These are phyloP conservation scores for Houttuynia cordata DNA, from an alignment of 164 flowering plant genomes.

Conservation along the genomic window DNA sequence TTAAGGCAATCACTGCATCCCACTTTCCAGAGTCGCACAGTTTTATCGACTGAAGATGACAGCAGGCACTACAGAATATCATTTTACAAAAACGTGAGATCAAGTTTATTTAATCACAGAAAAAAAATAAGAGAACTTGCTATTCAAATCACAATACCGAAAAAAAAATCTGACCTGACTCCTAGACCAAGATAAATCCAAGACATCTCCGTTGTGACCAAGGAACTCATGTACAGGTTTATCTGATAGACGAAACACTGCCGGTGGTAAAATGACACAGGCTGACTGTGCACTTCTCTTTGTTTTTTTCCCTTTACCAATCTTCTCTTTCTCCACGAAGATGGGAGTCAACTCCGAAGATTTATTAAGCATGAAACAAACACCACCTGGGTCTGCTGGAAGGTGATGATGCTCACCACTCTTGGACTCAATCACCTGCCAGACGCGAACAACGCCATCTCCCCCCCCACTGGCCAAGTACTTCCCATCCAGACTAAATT, in stretches of 20 bases:
- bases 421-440: slow-evolving; percentile 73
- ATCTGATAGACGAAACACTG: slow-evolving; percentile 63
- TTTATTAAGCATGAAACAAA: slow-evolving; percentile 56
- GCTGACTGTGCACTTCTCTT: slow-evolving; percentile 58
- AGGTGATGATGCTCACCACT: slow-evolving; percentile 43
- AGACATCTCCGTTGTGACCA: slow-evolving; percentile 69
- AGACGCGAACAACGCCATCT: slow-evolving; percentile 68
- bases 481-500: slow-evolving; percentile 84
- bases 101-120: neutral
- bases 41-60: slow-evolving; percentile 76
- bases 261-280: slow-evolving; percentile 72
- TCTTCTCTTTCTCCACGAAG: slow-evolving; percentile 40
- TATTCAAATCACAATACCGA: slow-evolving; percentile 10
- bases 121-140: neutral
- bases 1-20: slow-evolving; percentile 54
- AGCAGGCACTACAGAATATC: slow-evolving; percentile 51
- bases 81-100: neutral
- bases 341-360: slow-evolving; percentile 60
- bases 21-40: slow-evolving; percentile 83
- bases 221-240: slow-evolving; percentile 73
- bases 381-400: slow-evolving; percentile 40
- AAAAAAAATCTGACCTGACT: slow-evolving; percentile 29
- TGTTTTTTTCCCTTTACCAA: slow-evolving; percentile 22
- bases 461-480: slow-evolving; percentile 87
- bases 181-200: slow-evolving; percentile 91